Evolutionary conservation across 2,329 filamentous ascomycete species (phyloP).

Genomic region (Septoria linicola): DNA sequence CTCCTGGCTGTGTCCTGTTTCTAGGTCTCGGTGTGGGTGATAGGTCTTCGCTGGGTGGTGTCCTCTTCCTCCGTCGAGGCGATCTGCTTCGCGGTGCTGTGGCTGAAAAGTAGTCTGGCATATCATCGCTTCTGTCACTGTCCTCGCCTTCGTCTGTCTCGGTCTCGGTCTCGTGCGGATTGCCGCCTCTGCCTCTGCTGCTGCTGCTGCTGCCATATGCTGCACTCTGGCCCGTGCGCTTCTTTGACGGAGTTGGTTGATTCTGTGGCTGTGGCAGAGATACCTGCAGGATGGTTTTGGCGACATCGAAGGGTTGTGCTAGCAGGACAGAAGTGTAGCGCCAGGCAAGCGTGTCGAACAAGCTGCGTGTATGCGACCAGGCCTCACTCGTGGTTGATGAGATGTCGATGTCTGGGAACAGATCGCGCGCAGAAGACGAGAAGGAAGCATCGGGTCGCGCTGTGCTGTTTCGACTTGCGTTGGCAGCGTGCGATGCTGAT

Average conservation of each 20-base stretch:
- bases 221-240: constrained; percentile 24
- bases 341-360: constrained; percentile 83
- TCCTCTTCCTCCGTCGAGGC: constrained; percentile 41
- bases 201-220: constrained; percentile 13
- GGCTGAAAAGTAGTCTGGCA: constrained; percentile 78
- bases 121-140: constrained; percentile 50
- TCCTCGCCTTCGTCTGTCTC: constrained; percentile 26
- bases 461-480: constrained; percentile 6
- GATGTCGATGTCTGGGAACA: constrained; percentile 80
- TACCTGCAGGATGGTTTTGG: constrained; percentile 88
- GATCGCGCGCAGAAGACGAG: constrained; percentile 70
- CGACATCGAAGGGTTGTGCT: constrained; percentile 94
- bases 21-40: constrained; percentile 34
- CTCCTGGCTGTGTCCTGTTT: constrained; percentile 28
- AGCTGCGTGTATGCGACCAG: constrained; percentile 57
- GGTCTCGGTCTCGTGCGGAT: constrained; percentile 30
- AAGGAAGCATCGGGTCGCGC: constrained; percentile 42
- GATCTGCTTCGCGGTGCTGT: constrained; percentile 56
- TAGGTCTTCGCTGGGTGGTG: constrained; percentile 29
- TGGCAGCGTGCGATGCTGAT: constrained; percentile 17
- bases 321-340: constrained; percentile 88
- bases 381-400: constrained; percentile 36
- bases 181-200: constrained; percentile 22
- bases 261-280: constrained; percentile 49
- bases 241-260: constrained; percentile 34